Percentiles rank a stretch among this genome's conserved stretches.
Conservation (phyloP, 2,329 filamentous ascomycete genomes). For the Epichloe glyceriae region DNA sequence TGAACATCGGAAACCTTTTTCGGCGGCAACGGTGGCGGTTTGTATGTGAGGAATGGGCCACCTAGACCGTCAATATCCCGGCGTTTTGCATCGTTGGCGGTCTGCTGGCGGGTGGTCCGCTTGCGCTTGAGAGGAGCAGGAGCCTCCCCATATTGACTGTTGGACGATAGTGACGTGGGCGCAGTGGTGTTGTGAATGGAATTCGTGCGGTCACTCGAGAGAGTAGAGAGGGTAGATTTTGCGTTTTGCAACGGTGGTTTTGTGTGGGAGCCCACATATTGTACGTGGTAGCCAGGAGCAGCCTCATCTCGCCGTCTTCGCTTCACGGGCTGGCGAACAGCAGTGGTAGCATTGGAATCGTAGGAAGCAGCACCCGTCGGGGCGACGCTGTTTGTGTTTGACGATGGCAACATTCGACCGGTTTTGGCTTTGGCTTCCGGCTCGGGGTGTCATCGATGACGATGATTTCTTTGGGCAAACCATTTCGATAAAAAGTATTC, state of each 20-base stretch:
- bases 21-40: slow-evolving; percentile 74
- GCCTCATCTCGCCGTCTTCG: slow-evolving; percentile 54
- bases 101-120: slow-evolving; percentile 61
- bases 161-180: slow-evolving; percentile 62
- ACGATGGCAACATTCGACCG: slow-evolving; percentile 23
- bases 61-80: slow-evolving; percentile 58
- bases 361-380: slow-evolving; percentile 15
- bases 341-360: slow-evolving; percentile 8
- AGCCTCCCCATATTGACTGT: slow-evolving; percentile 49
- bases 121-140: slow-evolving; percentile 80
- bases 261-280: slow-evolving; percentile 54
- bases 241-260: slow-evolving; percentile 57
- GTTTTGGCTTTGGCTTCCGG: slow-evolving; percentile 31
- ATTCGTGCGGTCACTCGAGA: slow-evolving; percentile 72
- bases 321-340: slow-evolving; percentile 47
- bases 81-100: slow-evolving; percentile 69
- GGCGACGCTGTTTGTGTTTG: slow-evolving; percentile 16
- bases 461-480: slow-evolving; percentile 72
- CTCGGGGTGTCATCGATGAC: slow-evolving; percentile 63
- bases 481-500: slow-evolving; percentile 72
- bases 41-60: slow-evolving; percentile 65
- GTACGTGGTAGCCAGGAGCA: slow-evolving; percentile 63
- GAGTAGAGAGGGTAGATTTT: slow-evolving; percentile 54
- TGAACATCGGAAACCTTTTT: slow-evolving; percentile 77
- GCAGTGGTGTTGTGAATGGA: slow-evolving; percentile 76